Conservation (phyloP, 2,329 filamentous ascomycete species). For the Gyromitra esculenta region DNA sequence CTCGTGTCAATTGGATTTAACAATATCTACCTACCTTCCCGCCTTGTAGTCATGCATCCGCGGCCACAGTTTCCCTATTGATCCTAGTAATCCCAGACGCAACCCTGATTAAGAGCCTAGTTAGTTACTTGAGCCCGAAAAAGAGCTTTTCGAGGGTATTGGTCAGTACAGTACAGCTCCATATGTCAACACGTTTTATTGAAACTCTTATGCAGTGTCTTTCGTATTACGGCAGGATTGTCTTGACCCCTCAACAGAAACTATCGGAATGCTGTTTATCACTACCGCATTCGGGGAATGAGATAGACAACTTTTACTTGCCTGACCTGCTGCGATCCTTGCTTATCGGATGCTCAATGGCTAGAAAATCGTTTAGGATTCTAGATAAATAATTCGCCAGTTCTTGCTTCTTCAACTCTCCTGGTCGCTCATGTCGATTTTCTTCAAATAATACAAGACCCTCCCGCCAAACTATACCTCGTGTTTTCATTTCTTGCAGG, state of each 20-base stretch:
- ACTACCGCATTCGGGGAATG: conserved; percentile 33
- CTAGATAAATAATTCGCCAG: conserved; percentile 39
- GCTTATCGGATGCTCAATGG: conserved; percentile 13
- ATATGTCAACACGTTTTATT: conserved; percentile 3
- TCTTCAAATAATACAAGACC: not conserved
- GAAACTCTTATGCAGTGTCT: conserved; percentile 5
- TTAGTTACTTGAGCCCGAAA: conserved; percentile 13
- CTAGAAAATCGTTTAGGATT: conserved; percentile 6
- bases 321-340: conserved; percentile 16
- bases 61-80: conserved; percentile 23
- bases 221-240: conserved; percentile 25
- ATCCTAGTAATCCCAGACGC: conserved; percentile 7
- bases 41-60: conserved; percentile 8
- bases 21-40: not conserved
- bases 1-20: not conserved
- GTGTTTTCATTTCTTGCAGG: not conserved
- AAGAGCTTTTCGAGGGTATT: conserved; percentile 6
- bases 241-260: not conserved
- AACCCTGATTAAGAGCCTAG: not conserved
- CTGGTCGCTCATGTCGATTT: conserved; percentile 19
- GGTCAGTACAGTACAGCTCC: not conserved
- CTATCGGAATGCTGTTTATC: conserved; percentile 34
- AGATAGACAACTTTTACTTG: not conserved
- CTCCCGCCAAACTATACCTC: not conserved
- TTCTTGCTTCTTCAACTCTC: not conserved